Evolutionary conservation across 192 early-diverging fungal genomes (phyloP).

Genomic region (Phlyctochytrium arcticum): DNA sequence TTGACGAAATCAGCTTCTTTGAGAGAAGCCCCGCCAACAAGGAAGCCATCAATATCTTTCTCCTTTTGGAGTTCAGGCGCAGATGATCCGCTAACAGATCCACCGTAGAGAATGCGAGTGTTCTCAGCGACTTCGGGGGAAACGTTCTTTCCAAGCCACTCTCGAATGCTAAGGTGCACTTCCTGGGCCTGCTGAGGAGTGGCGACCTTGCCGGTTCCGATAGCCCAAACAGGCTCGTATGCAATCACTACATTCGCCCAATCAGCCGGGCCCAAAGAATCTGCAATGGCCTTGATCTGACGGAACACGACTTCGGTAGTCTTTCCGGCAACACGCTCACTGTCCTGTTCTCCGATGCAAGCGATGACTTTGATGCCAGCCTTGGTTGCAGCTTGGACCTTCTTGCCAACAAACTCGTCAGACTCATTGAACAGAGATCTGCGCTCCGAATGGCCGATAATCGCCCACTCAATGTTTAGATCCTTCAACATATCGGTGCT

Average conservation of each 20-base stretch:
- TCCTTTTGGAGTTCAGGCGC: slow-evolving; percentile 73
- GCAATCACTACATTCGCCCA: slow-evolving; percentile 96
- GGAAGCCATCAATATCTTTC: slow-evolving; percentile 97
- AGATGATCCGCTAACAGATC: slow-evolving; percentile 89
- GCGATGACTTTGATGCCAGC: slow-evolving; percentile 89
- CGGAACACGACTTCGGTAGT: slow-evolving; percentile 84
- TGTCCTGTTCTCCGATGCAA: slow-evolving; percentile 93
- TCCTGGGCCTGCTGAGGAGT: slow-evolving; percentile 93
- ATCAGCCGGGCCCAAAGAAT: slow-evolving; percentile 60
- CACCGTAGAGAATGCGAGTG: slow-evolving; percentile 94
- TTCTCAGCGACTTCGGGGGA: slow-evolving; percentile 77
- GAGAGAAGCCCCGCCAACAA: slow-evolving; percentile 97
- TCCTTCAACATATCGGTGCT: slow-evolving; percentile 95
- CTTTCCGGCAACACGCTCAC: slow-evolving; percentile 85
- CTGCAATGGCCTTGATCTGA: slow-evolving; percentile 84
- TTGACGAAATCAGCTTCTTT: slow-evolving; percentile 60
- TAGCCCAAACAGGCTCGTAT: slow-evolving; percentile 99
- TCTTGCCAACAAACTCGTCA: slow-evolving; percentile 85
- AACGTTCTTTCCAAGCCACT: slow-evolving; percentile 81
- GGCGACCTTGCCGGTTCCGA: slow-evolving; percentile 98
- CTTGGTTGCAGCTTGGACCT: slow-evolving; percentile 82
- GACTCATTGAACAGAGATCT: slow-evolving; percentile 87
- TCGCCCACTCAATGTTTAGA: slow-evolving; percentile 89
- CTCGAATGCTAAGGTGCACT: slow-evolving; percentile 82
- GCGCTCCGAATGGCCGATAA: slow-evolving; percentile 98